A percentile compares a stretch with the other conserved stretches of the same genome.
Conservation (phyloP, 2,329 filamentous ascomycete genomes). For the Alternaria novae-zelandiae region DNA sequence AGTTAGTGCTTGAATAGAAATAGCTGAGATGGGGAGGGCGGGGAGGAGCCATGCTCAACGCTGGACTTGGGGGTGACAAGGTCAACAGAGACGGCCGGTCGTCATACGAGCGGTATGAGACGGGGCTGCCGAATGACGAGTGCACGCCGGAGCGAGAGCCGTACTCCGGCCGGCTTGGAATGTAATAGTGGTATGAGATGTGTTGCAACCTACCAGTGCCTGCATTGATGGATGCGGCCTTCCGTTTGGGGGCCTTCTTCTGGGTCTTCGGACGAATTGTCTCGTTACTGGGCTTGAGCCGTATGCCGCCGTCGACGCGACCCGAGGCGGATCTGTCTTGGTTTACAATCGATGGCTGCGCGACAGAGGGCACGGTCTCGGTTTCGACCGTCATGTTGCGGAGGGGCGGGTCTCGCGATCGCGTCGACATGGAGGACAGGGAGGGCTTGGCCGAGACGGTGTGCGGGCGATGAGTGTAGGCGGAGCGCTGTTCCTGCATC, state of each 20-base stretch:
- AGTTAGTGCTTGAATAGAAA: conserved; percentile 47
- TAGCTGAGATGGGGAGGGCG: conserved; percentile 38
- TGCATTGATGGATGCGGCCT: conserved; percentile 72
- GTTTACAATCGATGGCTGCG: conserved; percentile 74
- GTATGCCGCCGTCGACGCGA: conserved; percentile 74
- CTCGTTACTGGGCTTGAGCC: conserved; percentile 89
- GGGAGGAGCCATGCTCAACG: conserved; percentile 31
- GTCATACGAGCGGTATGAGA: conserved; percentile 41
- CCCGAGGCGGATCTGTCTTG: conserved; percentile 64
- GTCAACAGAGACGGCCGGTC: conserved; percentile 34
- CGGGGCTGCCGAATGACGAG: conserved; percentile 39
- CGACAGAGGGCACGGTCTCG: conserved; percentile 90
- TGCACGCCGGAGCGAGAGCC: conserved; percentile 33
- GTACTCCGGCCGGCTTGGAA: conserved; percentile 32
- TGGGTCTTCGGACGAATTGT: conserved; percentile 95
- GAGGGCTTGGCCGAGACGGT: conserved; percentile 69
- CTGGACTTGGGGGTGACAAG: conserved; percentile 35
- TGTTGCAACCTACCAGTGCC: conserved; percentile 71
- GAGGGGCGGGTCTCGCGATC: conserved; percentile 74
- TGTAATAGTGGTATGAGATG: conserved; percentile 43
- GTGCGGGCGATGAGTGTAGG: conserved; percentile 52
- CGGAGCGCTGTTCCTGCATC: conserved; percentile 53
- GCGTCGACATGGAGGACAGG: conserved; percentile 68
- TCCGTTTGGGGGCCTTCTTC: conserved; percentile 79
- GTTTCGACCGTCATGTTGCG: conserved; percentile 98